Percentiles rank a stretch among this genome's conserved stretches.
These are phyloP conservation scores for Hericium erinaceus DNA, from an alignment of 768 basidiomycete species.

Conservation along the genomic window DNA sequence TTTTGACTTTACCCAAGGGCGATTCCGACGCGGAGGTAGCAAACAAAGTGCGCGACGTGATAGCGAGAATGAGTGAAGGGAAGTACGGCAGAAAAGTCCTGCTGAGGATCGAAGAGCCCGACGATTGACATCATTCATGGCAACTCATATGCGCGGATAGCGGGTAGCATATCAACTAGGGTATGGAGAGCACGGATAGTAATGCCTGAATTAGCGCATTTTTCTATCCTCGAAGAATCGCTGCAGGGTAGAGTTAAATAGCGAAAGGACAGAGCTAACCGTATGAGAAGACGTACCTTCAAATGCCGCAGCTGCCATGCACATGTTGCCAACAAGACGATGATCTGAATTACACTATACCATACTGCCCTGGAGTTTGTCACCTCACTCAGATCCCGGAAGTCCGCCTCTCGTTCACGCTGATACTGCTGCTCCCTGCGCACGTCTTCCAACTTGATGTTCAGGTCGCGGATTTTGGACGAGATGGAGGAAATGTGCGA, in stretches of 20 bases:
- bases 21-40: slow-evolving; percentile 31
- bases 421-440: slow-evolving; percentile 96
- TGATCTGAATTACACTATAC: slow-evolving; percentile 87
- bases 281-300: slow-evolving; percentile 37
- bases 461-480: slow-evolving; percentile 81
- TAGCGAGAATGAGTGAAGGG: slow-evolving; percentile 28
- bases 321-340: slow-evolving; percentile 76
- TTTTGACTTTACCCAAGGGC: slow-evolving; percentile 40
- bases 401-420: slow-evolving; percentile 88
- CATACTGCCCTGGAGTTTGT: slow-evolving; percentile 93
- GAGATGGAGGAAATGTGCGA: slow-evolving; percentile 78
- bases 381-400: slow-evolving; percentile 76
- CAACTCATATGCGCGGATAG: neutral
- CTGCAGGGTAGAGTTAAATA: slow-evolving; percentile 25
- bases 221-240: slow-evolving; percentile 85
- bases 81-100: slow-evolving; percentile 41
- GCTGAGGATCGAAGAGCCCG: slow-evolving; percentile 27
- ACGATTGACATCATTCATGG: slow-evolving; percentile 2
- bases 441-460: slow-evolving; percentile 88
- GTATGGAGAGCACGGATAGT: slow-evolving; percentile 8
- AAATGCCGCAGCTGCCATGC: slow-evolving; percentile 92
- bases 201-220: slow-evolving; percentile 38
- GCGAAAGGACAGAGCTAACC: neutral
- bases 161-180: neutral
- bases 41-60: slow-evolving; percentile 23